These are phyloP conservation scores for Sapria himalayana DNA, from an alignment of 345 rosid species.

Conservation along the genomic window DNA sequence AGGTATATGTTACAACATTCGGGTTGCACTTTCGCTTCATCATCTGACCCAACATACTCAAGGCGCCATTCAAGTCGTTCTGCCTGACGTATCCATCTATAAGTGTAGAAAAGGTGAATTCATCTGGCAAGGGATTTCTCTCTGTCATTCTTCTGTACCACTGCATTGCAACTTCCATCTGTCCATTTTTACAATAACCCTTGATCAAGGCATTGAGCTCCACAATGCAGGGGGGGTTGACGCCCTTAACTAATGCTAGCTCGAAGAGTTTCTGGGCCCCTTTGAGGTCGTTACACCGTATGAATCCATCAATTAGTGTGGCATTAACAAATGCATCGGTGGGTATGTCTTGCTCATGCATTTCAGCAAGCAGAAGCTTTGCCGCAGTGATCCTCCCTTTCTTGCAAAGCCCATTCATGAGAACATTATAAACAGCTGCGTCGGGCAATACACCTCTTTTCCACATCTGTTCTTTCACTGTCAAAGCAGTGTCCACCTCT, in stretches of 20 bases:
- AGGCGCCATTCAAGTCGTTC: conserved; percentile 36
- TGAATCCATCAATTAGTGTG: conserved; percentile 58
- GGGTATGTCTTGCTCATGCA: conserved; percentile 41
- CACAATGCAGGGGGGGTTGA: conserved; percentile 40
- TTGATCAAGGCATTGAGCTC: conserved; percentile 71
- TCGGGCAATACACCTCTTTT: conserved; percentile 55
- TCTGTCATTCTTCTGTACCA: conserved; percentile 34
- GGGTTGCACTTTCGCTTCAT: conserved; percentile 39
- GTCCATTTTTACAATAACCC: conserved; percentile 65
- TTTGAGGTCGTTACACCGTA: conserved; percentile 34
- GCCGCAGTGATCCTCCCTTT: conserved; percentile 41
- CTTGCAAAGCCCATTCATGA: conserved; percentile 73
- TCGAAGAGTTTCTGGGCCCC: conserved; percentile 41
- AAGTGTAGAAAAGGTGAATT: conserved; percentile 58
- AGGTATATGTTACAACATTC: conserved; percentile 57
- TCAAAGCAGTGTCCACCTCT: conserved; percentile 46
- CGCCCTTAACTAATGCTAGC: conserved; percentile 28
- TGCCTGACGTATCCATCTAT: conserved; percentile 65
- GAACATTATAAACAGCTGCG: conserved; percentile 56
- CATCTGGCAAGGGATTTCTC: conserved; percentile 33
- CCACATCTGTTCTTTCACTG: conserved; percentile 28
- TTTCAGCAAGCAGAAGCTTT: conserved; percentile 43
- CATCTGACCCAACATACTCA: conserved; percentile 39
- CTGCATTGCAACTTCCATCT: conserved; percentile 38
- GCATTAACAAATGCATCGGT: conserved; percentile 55